Percentiles rank a stretch among this genome's conserved stretches.
These are phyloP conservation scores for Dioszegia crocea DNA, from an alignment of 768 basidiomycete species.

Conservation along the genomic window DNA sequence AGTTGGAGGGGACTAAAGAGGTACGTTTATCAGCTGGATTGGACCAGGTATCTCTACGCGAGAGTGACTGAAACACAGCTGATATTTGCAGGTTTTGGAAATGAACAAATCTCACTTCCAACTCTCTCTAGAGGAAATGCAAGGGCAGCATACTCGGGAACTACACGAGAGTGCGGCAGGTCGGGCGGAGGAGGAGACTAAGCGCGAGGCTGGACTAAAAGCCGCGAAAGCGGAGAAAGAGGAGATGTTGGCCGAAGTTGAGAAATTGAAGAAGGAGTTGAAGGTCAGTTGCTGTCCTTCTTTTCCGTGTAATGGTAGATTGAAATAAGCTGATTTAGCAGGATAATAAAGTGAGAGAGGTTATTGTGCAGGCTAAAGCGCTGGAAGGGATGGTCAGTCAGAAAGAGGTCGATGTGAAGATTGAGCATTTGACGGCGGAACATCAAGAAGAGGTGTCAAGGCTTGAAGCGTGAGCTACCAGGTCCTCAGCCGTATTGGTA, in stretches of 20 bases:
- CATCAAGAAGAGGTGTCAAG: not conserved
- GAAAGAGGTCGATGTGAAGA: not conserved
- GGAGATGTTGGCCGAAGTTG: slow-evolving; percentile 13
- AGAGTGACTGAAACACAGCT: not conserved
- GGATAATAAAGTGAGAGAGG: not conserved
- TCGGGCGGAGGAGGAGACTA: not conserved
- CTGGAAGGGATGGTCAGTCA: not conserved
- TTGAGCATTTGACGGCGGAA: not conserved
- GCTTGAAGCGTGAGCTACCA: not conserved
- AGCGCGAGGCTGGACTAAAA: not conserved
- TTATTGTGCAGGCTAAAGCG: not conserved
- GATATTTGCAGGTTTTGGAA: slow-evolving; percentile 23
- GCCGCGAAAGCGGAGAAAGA: slow-evolving; percentile 10
- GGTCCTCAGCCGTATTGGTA: not conserved
- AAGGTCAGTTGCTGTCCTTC: slow-evolving; percentile 18
- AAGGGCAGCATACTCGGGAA: slow-evolving; percentile 17
- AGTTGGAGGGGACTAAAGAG: slow-evolving; percentile 24
- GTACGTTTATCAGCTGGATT: slow-evolving; percentile 13
- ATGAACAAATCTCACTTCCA: slow-evolving; percentile 41
- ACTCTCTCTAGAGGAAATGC: slow-evolving; percentile 17
- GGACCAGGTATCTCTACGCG: not conserved
- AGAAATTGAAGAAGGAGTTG: slow-evolving; percentile 8
- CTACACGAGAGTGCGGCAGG: slow-evolving; percentile 3
- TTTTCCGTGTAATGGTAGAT: too few relatives aligned
- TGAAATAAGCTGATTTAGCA: not conserved